These are phyloP conservation scores for Xylaria palmicola DNA, from an alignment of 495 filamentous ascomycete genomes.

Conservation along the genomic window DNA sequence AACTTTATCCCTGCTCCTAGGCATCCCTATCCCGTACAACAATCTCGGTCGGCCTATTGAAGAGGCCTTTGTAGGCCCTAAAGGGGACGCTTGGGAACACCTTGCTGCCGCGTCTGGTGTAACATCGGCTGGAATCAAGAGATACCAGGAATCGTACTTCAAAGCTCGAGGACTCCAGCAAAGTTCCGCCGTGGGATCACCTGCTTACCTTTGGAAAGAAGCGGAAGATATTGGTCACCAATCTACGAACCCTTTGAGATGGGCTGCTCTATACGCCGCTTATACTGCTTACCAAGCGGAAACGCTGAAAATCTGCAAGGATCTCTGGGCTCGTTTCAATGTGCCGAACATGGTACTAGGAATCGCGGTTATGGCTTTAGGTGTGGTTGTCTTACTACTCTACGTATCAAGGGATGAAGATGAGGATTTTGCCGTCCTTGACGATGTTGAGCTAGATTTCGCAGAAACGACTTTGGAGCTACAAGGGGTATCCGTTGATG, in stretches of 20 bases:
- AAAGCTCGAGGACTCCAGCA: slow-evolving; percentile 61
- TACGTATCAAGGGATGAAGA: slow-evolving; percentile 61
- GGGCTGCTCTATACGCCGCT: slow-evolving; percentile 49
- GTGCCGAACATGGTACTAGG: slow-evolving; percentile 79
- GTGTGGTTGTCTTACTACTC: slow-evolving; percentile 63
- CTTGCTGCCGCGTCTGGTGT: slow-evolving; percentile 72
- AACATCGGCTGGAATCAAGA: slow-evolving; percentile 81
- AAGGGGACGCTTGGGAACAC: slow-evolving; percentile 68
- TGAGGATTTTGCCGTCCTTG: slow-evolving; percentile 42
- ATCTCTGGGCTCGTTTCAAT: slow-evolving; percentile 89
- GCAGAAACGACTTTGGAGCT: slow-evolving; percentile 45
- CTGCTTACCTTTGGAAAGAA: slow-evolving; percentile 56
- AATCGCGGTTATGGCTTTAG: slow-evolving; percentile 64
- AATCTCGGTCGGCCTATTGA: slow-evolving; percentile 94
- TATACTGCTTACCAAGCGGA: slow-evolving; percentile 74
- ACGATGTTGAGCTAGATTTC: slow-evolving; percentile 43
- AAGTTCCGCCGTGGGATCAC: slow-evolving; percentile 53
- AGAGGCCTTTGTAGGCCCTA: slow-evolving; percentile 78
- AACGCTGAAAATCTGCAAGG: slow-evolving; percentile 76
- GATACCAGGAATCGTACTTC: slow-evolving; percentile 70
- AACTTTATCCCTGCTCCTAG: slow-evolving; percentile 81
- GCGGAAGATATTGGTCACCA: slow-evolving; percentile 37
- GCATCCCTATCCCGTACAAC: slow-evolving; percentile 93
- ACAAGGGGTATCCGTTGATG: slow-evolving; percentile 31
- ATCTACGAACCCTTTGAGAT: slow-evolving; percentile 32